Conservation (phyloP, 2,329 filamentous ascomycete genomes). For the Pseudocercospora fijiensis region DNA sequence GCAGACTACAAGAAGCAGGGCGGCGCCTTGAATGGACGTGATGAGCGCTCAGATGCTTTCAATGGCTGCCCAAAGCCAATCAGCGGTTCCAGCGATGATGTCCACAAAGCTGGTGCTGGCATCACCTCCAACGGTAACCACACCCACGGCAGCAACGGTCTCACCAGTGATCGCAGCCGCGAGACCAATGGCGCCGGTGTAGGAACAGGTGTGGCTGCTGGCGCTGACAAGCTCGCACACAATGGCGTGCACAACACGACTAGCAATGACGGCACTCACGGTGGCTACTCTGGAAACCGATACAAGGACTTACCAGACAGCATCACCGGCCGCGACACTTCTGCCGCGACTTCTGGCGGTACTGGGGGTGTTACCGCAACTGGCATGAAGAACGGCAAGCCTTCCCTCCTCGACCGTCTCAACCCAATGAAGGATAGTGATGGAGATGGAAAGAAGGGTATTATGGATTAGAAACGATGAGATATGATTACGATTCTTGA, state of each 20-base stretch:
- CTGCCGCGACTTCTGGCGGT: neutral
- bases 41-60: constrained; percentile 59
- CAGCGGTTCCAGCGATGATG: constrained; percentile 12
- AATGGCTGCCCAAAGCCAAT: constrained; percentile 45
- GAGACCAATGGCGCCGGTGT: neutral
- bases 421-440: constrained; percentile 57
- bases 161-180: neutral
- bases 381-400: constrained; percentile 40
- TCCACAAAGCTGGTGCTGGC: neutral
- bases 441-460: constrained; percentile 56
- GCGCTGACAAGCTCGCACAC: constrained; percentile 5
- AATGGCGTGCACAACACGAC: constrained; percentile 15
- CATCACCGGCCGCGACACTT: neutral
- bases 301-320: constrained; percentile 6
- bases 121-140: constrained; percentile 9
- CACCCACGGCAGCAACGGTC: constrained; percentile 3
- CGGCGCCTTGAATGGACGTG: constrained; percentile 54
- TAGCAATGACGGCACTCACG: constrained; percentile 13
- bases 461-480: constrained; percentile 49
- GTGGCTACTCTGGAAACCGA: constrained; percentile 2
- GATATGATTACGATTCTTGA: neutral
- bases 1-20: constrained; percentile 62
- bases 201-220: neutral
- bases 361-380: neutral
- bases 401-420: constrained; percentile 53